Percentiles rank a stretch among this genome's conserved stretches.
Evolutionary conservation across 345 rosid species (phyloP).

Genomic region (Brassica carinata): DNA sequence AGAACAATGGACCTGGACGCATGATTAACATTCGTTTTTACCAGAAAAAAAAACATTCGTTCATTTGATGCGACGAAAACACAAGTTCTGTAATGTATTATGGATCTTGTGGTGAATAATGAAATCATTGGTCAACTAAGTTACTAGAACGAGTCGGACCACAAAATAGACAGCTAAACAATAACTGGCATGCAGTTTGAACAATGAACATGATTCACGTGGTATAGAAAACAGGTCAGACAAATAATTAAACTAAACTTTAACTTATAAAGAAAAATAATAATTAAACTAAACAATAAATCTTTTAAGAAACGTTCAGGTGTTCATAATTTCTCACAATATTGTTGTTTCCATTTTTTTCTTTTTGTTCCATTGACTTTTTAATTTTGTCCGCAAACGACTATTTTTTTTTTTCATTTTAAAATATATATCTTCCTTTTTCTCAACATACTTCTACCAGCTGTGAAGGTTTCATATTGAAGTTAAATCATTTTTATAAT

Average conservation of each 20-base stretch:
- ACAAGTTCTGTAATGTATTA: not conserved
- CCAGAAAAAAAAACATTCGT: not conserved
- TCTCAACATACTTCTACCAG: not conserved
- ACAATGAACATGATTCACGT: not conserved
- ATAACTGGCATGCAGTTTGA: not conserved
- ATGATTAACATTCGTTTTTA: not conserved
- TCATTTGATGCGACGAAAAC: not conserved
- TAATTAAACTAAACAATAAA: not conserved
- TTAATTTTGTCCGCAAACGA: not conserved
- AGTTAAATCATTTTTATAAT: not conserved
- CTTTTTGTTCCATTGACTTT: too few relatives aligned
- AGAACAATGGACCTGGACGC: conserved; percentile 72
- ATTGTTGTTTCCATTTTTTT: not conserved
- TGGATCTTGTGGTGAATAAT: not conserved
- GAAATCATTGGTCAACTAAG: not conserved
- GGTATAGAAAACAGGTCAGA: not conserved
- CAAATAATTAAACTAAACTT: not conserved
- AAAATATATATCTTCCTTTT: not conserved
- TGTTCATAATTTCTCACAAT: not conserved
- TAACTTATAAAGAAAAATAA: too few relatives aligned
- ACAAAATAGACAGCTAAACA: not conserved
- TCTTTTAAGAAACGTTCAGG: not conserved
- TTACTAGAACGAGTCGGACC: not conserved
- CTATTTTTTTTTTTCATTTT: not conserved
- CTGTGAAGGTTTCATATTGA: not conserved